Evolutionary conservation across 257 asterid species (phyloP), one percentile per base, ranked within the genome.

Genomic region (Ajuga chamaepitys): DNA sequence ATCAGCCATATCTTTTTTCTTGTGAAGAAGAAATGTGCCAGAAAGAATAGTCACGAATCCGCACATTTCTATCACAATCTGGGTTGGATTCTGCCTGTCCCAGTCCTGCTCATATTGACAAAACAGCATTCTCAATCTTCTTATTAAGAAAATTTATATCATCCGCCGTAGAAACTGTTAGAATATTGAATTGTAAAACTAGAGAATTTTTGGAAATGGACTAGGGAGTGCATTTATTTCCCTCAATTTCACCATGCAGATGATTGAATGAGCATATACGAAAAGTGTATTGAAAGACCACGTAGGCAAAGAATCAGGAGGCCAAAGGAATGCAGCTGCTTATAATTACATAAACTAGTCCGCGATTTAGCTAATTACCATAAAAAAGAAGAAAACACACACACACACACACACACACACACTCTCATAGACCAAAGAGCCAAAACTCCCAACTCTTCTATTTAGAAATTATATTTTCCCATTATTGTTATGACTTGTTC

Each of bases 1-100:
- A 7, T 88, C 95, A 28, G 67, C 88, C 95, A 86, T 89, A 83
- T 93, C 98, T 77, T 93, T 93, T n/a, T 96, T 93, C 79, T 83
- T 93, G 96, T 93, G 98, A 64, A 93, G 97, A 75, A 93, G 98
- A 80, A 89, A 93, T 7, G 98, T 93, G 46, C 97, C 98, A 0
- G 96, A 89, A 41, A 89, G 95, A 75, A 93, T 93, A 20, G 98
- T 93, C 71, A 93, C 94, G 70, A 93, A 93, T 14, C 98, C 98
- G 66, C 98, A 93, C 86, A 93, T 74, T 74, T 93, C 98, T 32
- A 97, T 89, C 34, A 93, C 83, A 59, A 93, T 93, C 76, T 93
- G 98, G 16, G 98, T 89, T 30, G 87, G 94, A 74, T 87, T 84
- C 77, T 93, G 98, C 76, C 96, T 85, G 75, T 87, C 96, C 98